Evolutionary conservation across 2,329 filamentous ascomycete genomes (phyloP).

Genomic region (Sarocladium oryzae): DNA sequence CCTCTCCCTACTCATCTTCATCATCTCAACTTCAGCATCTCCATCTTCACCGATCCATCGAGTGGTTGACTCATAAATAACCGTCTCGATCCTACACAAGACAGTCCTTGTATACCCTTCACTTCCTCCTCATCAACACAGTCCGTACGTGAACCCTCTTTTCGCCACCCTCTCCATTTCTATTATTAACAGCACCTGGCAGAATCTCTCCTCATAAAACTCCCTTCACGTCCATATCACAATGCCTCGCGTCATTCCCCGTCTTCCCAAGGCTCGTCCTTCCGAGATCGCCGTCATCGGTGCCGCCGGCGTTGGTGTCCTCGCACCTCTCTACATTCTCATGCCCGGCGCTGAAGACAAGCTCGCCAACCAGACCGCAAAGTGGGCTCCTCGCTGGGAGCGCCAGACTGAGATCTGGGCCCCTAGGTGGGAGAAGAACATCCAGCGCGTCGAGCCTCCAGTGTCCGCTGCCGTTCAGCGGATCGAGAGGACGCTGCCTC

Average conservation of each 20-base stretch:
- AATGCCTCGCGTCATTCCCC: slow-evolving; percentile 22
- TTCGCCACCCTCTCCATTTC: slow-evolving; percentile 1
- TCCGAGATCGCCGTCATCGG: slow-evolving; percentile 48
- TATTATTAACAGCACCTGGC: neutral
- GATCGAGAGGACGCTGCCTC: slow-evolving; percentile 40
- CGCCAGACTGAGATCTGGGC: slow-evolving; percentile 48
- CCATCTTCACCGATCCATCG: neutral
- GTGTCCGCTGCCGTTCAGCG: slow-evolving; percentile 37
- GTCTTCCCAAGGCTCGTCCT: slow-evolving; percentile 41
- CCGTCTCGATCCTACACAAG: neutral
- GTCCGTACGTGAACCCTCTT: neutral
- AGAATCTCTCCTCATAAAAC: neutral
- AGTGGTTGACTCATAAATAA: neutral
- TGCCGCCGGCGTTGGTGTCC: slow-evolving; percentile 44
- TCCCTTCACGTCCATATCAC: neutral
- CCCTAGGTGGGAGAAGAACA: slow-evolving; percentile 37
- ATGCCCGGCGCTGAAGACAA: slow-evolving; percentile 50
- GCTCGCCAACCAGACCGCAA: slow-evolving; percentile 45
- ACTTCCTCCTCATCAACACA: neutral
- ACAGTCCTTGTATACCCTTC: too few relatives aligned
- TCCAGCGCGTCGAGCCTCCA: slow-evolving; percentile 43
- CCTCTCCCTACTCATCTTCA: neutral
- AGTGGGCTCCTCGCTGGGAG: slow-evolving; percentile 56
- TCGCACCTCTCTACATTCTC: slow-evolving; percentile 52
- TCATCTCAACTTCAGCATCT: neutral